Percentiles rank a stretch among this genome's conserved stretches.
phyloP scores from a whole-genome alignment of 1,139 yeast species.

The Yamadazyma jaroonii region DNA sequence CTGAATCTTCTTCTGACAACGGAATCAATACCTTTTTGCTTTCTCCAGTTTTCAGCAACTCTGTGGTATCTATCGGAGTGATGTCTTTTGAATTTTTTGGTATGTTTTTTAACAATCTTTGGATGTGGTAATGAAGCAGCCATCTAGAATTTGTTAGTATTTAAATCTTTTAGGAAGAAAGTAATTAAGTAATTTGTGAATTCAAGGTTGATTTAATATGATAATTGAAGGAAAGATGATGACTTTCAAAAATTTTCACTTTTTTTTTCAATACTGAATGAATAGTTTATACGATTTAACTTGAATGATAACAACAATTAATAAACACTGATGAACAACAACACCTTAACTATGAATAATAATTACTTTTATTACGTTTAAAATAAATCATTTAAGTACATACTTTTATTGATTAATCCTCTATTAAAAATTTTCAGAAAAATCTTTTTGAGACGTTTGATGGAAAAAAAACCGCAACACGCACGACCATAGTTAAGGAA shows the following conservation, averaged over 20 bases:
- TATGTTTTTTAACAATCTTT: slow-evolving; percentile 99
- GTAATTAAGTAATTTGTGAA: too few species aligned
- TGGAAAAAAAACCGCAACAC: not conserved
- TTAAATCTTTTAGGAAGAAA: too few species aligned
- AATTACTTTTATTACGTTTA: too few species aligned
- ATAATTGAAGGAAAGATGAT: too few species aligned
- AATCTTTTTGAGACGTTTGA: not conserved
- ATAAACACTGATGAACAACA: too few species aligned
- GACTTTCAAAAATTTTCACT: too few species aligned
- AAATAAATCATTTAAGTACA: not conserved
- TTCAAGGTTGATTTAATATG: too few species aligned
- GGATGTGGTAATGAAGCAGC: slow-evolving; percentile 99
- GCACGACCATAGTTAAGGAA: slow-evolving; percentile 4
- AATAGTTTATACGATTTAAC: too few species aligned
- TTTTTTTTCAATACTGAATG: too few species aligned
- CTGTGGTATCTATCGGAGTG: slow-evolving; percentile 99
- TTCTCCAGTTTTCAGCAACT: slow-evolving; percentile 99
- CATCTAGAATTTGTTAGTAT: slow-evolving; percentile 43
- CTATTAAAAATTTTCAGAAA: slow-evolving; percentile 5
- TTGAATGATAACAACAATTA: too few species aligned
- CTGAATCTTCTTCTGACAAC: slow-evolving; percentile 99
- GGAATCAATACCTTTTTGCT: slow-evolving; percentile 99
- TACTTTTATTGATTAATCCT: slow-evolving; percentile 6
- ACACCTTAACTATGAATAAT: too few species aligned
- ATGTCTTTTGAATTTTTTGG: slow-evolving; percentile 99